Evolutionary conservation across 2,329 filamentous ascomycete genomes (phyloP).

Genomic region (Calonectria naviculata): DNA sequence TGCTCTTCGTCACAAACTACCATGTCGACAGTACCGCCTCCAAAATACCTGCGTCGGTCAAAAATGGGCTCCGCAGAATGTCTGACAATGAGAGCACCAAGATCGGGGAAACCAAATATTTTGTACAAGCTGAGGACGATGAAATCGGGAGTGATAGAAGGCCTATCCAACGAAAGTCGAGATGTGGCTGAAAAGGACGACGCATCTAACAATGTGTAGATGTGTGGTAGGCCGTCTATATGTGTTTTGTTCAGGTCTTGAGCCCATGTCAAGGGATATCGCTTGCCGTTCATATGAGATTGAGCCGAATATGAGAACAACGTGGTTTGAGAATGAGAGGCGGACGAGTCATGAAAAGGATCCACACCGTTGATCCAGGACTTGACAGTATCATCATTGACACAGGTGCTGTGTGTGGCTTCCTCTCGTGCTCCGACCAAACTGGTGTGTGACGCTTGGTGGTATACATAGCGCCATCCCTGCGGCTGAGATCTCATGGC

Average conservation of each 20-base stretch:
- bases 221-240: conserved; percentile 33
- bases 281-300: conserved; percentile 89
- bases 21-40: conserved; percentile 93
- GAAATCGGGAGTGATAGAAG: conserved; percentile 79
- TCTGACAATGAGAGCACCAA: conserved; percentile 86
- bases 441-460: conserved; percentile 87
- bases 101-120: conserved; percentile 96
- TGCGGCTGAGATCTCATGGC: conserved; percentile 73
- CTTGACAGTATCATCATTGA: conserved; percentile 73
- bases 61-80: conserved; percentile 76
- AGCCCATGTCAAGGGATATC: conserved; percentile 79
- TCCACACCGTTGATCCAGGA: conserved; percentile 67
- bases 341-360: conserved; percentile 40
- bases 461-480: conserved; percentile 88
- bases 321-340: conserved; percentile 40
- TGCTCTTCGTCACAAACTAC: conserved; percentile 80
- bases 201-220: conserved; percentile 84
- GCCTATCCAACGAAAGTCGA: conserved; percentile 75
- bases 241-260: conserved; percentile 52
- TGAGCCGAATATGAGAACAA: conserved; percentile 88
- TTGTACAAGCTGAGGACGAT: conserved; percentile 92
- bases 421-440: conserved; percentile 83
- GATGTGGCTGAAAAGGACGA: conserved; percentile 84
- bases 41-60: conserved; percentile 81
- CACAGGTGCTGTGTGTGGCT: conserved; percentile 72